phyloP scores from a whole-genome alignment of 2,329 filamentous ascomycete genomes.

The Trichophyton mentagrophytes region DNA sequence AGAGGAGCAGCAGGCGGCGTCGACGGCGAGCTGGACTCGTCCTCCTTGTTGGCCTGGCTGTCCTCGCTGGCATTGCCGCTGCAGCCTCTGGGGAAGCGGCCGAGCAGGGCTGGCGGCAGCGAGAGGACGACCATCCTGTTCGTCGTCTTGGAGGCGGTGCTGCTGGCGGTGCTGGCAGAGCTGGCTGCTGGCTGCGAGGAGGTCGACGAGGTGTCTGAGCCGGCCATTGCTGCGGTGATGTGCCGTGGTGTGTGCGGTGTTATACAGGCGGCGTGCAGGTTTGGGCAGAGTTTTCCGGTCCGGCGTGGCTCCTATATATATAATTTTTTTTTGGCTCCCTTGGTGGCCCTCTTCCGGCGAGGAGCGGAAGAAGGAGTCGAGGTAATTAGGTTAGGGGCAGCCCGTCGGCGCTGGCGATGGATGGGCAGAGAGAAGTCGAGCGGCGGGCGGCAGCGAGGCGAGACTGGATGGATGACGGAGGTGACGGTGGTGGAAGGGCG shows the following conservation, averaged over 20 bases:
- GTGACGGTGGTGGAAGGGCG: not conserved
- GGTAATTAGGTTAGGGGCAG: not conserved
- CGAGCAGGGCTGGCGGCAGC: conserved; percentile 26
- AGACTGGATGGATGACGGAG: not conserved
- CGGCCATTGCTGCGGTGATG: not conserved
- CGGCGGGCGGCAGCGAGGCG: not conserved
- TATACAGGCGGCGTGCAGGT: too few relatives aligned
- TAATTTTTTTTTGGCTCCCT: not conserved
- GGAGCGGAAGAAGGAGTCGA: not conserved
- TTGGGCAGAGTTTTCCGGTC: not conserved
- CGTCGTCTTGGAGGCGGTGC: not conserved
- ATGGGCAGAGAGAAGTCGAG: not conserved
- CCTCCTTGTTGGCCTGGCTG: conserved; percentile 19
- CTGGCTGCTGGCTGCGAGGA: conserved; percentile 14
- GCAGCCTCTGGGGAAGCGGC: conserved; percentile 21
- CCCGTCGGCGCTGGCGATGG: not conserved
- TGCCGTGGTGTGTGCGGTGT: not conserved
- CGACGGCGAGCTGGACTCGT: conserved; percentile 25
- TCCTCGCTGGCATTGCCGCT: conserved; percentile 9
- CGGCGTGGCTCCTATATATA: not conserved
- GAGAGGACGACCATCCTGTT: conserved; percentile 28
- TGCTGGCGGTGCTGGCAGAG: conserved; percentile 13
- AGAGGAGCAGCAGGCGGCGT: conserved; percentile 15
- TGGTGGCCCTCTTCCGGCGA: not conserved
- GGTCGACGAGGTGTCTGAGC: not conserved